Conservation (phyloP, 805 yeast genomes). For the Lipomyces sp. region DNA sequence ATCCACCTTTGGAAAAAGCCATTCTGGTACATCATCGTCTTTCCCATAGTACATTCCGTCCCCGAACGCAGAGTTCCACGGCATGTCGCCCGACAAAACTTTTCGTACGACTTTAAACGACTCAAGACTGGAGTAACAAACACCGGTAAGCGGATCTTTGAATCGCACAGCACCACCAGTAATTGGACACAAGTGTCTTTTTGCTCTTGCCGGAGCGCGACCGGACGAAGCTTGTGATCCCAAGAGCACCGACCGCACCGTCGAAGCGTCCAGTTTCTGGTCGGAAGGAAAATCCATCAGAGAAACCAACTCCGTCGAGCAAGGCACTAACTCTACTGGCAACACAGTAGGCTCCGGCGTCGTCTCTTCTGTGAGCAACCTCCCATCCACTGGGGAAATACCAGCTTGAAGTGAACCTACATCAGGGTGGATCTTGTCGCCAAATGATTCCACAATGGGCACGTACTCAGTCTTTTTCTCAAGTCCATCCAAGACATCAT, state of each 20-base stretch:
- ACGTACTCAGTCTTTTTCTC: neutral
- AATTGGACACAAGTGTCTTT: conserved; percentile 69
- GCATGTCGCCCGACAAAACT: conserved; percentile 54
- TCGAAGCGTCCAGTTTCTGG: conserved; percentile 38
- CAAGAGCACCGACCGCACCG: conserved; percentile 53
- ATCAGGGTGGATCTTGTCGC: neutral
- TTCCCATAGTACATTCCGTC: conserved; percentile 42
- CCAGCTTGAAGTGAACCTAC: neutral
- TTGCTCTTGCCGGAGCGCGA: conserved; percentile 54
- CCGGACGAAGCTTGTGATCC: conserved; percentile 55
- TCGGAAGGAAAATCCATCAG: conserved; percentile 24
- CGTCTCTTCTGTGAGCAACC: neutral
- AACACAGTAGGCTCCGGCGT: neutral
- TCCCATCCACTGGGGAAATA: neutral
- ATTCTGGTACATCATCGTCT: neutral
- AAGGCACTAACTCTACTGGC: conserved; percentile 4
- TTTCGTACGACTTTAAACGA: conserved; percentile 68
- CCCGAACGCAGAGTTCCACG: conserved; percentile 57
- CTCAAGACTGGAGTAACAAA: conserved; percentile 83
- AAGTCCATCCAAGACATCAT: neutral
- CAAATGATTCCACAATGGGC: neutral
- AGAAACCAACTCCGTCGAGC: conserved; percentile 22
- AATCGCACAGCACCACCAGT: conserved; percentile 81
- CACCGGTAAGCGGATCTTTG: conserved; percentile 84
- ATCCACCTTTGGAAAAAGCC: neutral